Base-by-base conservation (phyloP, 805 yeast genomes). In the Blastobotrys mokoenaii region DNA sequence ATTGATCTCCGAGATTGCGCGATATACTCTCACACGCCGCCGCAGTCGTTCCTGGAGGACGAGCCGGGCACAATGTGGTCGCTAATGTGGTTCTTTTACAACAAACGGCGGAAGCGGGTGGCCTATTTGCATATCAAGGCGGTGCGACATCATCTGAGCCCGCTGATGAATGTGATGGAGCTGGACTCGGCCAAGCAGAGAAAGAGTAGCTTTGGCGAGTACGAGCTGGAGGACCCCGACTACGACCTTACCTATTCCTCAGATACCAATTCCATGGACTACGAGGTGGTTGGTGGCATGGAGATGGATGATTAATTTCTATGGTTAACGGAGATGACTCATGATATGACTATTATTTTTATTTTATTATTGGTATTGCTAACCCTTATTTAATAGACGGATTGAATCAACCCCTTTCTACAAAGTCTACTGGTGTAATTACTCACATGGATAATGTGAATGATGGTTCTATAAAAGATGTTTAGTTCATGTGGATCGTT, bases 61-160 rank as follows among this genome's bases (percentile, higher is more conserved):
- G 73, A 68, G 50, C 76, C 79, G 2, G 79, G 79, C 2, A 68
- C 71, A 2, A 59, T 76, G 27, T 85, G 93, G 93, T 77, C 84
- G 18, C 69, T 81, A 60, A 85, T 86, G 74, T 90, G 94, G 82
- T 93, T 93, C 62, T 78, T 90, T 38, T 88, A 84, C 66, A 93
- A 88, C 67, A 90, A 87, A 65, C 83, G 85, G 58, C 77, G 84
- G 66, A 90, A 90, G 66, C 76, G 97, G 51, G 97, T 93, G 2
- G 87, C 95, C 1, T 90, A 83, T 61, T 62, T 93, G 14, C 84
- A 85, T 55, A 67, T 93, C 51, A 79, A 79, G 45, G 81, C 82
- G 44, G 59, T 60, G 57, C 58, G 76, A 50, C 58, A 66, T 22
- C 56, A 68, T 31, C 20, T 29, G 35, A 60, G 69, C 35, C 67